Evolutionary conservation across 371 early-diverging fungal genomes (phyloP).

Genomic region (Mortierella sp.): DNA sequence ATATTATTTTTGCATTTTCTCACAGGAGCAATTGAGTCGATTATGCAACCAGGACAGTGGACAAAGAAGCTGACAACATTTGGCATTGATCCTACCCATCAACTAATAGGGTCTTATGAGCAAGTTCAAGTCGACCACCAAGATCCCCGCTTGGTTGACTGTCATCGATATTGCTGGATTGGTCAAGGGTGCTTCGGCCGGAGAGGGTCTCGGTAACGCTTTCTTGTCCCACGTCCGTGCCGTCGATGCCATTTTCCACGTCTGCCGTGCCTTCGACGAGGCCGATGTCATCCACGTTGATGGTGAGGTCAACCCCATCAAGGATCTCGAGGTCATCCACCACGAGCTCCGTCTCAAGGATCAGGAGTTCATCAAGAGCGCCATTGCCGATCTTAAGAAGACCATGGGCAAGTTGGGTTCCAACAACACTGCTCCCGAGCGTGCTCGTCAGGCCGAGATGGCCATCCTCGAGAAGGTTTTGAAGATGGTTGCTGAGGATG

Average conservation of each 20-base stretch:
- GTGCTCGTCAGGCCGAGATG: conserved; percentile 49
- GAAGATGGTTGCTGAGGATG: conserved; percentile 59
- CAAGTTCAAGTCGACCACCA: conserved; percentile 75
- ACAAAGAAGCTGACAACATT: background rate
- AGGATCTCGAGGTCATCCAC: conserved; percentile 92
- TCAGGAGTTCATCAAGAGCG: conserved; percentile 76
- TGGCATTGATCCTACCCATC: background rate
- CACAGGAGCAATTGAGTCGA: background rate
- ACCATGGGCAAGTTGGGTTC: conserved; percentile 55
- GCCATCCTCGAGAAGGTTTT: conserved; percentile 62
- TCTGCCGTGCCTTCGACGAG: conserved; percentile 89
- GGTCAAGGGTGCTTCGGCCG: conserved; percentile 89
- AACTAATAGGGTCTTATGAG: conserved; percentile 64
- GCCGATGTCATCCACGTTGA: conserved; percentile 94
- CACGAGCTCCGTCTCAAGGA: conserved; percentile 94
- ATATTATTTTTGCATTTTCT: background rate
- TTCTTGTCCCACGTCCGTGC: conserved; percentile 94
- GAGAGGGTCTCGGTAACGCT: conserved; percentile 92
- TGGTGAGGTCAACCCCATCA: conserved; percentile 87
- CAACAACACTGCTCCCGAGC: conserved; percentile 52
- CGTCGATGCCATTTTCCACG: conserved; percentile 96
- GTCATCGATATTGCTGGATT: conserved; percentile 98
- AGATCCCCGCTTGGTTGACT: conserved; percentile 80
- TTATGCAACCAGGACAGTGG: background rate
- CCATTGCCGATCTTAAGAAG: conserved; percentile 64